Percentiles rank a stretch among this genome's conserved stretches.
Conservation (phyloP, 1,139 yeast species). For the Kodamaea fungicola region DNA sequence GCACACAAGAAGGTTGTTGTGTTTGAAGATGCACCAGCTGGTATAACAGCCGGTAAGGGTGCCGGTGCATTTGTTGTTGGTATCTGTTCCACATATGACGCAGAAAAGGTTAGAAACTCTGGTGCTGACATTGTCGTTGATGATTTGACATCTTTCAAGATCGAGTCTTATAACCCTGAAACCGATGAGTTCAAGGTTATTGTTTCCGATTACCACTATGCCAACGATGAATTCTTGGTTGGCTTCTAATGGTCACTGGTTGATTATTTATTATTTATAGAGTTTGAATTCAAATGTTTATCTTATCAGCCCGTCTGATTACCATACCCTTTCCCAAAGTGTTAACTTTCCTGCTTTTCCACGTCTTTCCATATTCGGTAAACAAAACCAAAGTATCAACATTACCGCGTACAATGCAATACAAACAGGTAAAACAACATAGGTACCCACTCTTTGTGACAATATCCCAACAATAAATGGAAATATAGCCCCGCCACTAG, state of each 20-base stretch:
- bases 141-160: constrained; percentile 53
- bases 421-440: constrained; percentile 53
- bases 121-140: constrained; percentile 82
- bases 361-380: constrained; percentile 35
- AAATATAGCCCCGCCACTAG: constrained; percentile 58
- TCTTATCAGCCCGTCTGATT: constrained; percentile 1
- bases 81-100: constrained; percentile 74
- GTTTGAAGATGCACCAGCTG: constrained; percentile 88
- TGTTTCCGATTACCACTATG: constrained; percentile 43
- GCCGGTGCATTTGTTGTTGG: constrained; percentile 85
- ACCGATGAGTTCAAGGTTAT: constrained; percentile 47
- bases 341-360: constrained; percentile 5
- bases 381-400: constrained; percentile 39
- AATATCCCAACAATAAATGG: constrained; percentile 56
- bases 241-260: neutral
- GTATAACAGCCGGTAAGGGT: constrained; percentile 78
- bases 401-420: constrained; percentile 37
- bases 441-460: constrained; percentile 50
- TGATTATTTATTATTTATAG: constrained; percentile 5
- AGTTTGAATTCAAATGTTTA: constrained; percentile 6
- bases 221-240: constrained; percentile 40
- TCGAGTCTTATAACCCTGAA: constrained; percentile 41
- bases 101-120: constrained; percentile 62
- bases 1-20: constrained; percentile 56
- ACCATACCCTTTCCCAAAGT: constrained; percentile 14